phyloP scores from a whole-genome alignment of 768 basidiomycete species.

The Rubroboletus pulcherrimus region DNA sequence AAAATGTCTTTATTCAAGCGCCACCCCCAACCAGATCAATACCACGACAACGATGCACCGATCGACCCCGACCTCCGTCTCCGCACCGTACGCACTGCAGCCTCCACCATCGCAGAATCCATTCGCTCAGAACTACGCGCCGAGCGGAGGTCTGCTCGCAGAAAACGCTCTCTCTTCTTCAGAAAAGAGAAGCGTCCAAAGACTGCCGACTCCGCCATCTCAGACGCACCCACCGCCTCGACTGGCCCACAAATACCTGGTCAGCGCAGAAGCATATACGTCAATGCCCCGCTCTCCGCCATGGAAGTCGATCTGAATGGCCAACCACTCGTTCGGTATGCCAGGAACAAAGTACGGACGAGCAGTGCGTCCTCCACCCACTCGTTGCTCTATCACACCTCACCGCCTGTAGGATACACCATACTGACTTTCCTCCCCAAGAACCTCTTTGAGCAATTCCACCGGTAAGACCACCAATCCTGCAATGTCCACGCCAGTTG shows the following conservation, averaged over 20 bases:
- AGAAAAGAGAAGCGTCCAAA: conserved; percentile 50
- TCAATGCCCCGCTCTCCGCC: conserved; percentile 66
- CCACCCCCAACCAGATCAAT: conserved; percentile 30
- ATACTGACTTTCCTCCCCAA: conserved; percentile 87
- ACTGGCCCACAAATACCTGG: conserved; percentile 41
- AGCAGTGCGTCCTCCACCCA: conserved; percentile 59
- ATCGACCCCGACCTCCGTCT: conserved; percentile 86
- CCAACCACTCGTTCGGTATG: conserved; percentile 78
- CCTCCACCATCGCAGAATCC: conserved; percentile 85
- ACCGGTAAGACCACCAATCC: conserved; percentile 49
- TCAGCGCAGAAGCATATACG: conserved; percentile 68
- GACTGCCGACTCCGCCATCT: conserved; percentile 29
- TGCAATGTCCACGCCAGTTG: not conserved
- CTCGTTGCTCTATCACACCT: not conserved
- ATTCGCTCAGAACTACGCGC: conserved; percentile 73
- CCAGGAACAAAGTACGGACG: conserved; percentile 90
- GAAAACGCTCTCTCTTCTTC: conserved; percentile 54
- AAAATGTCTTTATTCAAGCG: conserved; percentile 39
- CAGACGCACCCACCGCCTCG: conserved; percentile 21
- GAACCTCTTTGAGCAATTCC: conserved; percentile 93
- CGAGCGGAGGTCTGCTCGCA: conserved; percentile 45
- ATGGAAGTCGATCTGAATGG: conserved; percentile 65
- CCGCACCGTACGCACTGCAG: conserved; percentile 89
- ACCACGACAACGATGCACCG: conserved; percentile 58
- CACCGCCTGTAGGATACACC: conserved; percentile 68